Percentiles rank a stretch among this genome's conserved stretches.
Conservation (phyloP, 139 green algal genomes). For the Zygnema circumcarinatum region DNA sequence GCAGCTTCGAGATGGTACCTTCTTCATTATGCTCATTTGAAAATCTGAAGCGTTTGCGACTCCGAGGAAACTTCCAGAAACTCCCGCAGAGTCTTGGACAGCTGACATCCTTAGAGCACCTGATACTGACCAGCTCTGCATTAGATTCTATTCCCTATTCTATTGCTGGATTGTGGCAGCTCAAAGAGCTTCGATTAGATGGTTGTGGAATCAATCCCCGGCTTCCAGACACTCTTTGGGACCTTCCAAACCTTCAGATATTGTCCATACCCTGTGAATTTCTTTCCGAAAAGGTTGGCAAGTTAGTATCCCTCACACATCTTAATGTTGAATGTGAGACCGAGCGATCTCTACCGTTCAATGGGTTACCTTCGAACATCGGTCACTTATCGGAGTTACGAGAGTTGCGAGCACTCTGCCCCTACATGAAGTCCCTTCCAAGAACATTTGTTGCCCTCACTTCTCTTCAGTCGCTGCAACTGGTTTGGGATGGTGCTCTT, state of each 20-base stretch:
- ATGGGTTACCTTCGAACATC: slow-evolving; percentile 12
- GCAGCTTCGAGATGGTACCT: background rate
- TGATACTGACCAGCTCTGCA: slow-evolving; percentile 14
- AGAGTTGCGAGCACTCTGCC: slow-evolving; percentile 14
- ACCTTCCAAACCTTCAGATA: background rate
- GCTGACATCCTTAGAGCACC: slow-evolving; percentile 12
- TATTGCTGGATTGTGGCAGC: background rate
- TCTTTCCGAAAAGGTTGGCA: slow-evolving; percentile 12
- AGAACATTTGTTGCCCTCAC: slow-evolving; percentile 2
- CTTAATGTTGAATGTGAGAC: slow-evolving; percentile 13
- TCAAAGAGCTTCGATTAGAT: slow-evolving; percentile 31
- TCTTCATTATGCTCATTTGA: slow-evolving; percentile 11
- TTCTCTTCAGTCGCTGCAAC: slow-evolving; percentile 9
- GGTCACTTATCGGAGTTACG: slow-evolving; percentile 15
- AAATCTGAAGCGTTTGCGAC: background rate
- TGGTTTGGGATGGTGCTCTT: slow-evolving; percentile 18
- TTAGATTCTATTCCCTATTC: slow-evolving; percentile 12
- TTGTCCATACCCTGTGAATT: slow-evolving; percentile 32
- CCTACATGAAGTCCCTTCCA: slow-evolving; percentile 20
- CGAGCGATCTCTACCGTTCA: background rate
- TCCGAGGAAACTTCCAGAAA: slow-evolving; percentile 19
- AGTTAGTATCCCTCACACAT: slow-evolving; percentile 4
- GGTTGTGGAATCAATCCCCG: slow-evolving; percentile 7
- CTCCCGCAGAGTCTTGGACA: background rate
- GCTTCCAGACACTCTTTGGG: slow-evolving; percentile 15